phyloP scores from a whole-genome alignment of 2,329 filamentous ascomycete species.

The Apiospora aurea region DNA sequence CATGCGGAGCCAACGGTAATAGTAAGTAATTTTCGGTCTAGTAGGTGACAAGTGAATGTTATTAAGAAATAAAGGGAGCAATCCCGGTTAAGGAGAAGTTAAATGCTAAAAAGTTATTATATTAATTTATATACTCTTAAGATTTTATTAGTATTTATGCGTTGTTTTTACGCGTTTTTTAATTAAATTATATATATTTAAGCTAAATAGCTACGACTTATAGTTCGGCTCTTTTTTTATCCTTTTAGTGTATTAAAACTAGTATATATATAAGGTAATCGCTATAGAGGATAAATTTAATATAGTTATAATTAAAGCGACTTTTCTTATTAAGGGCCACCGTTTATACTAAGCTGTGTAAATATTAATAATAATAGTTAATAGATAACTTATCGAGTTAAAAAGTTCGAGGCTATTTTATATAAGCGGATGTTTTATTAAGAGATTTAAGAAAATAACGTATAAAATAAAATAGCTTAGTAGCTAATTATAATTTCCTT shows the following conservation, averaged over 20 bases:
- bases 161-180: background rate
- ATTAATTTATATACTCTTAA: background rate
- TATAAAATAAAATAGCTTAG: conserved; percentile 10
- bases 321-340: conserved; percentile 9
- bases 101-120: conserved; percentile 7
- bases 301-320: conserved; percentile 1
- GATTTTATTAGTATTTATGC: background rate
- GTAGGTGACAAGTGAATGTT: conserved; percentile 1
- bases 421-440: conserved; percentile 1
- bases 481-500: conserved; percentile 1
- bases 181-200: background rate
- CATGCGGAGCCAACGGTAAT: conserved; percentile 1
- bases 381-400: conserved; percentile 1
- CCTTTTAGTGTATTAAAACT: conserved; percentile 3
- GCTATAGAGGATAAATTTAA: background rate
- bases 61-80: background rate
- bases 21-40: conserved; percentile 2
- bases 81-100: background rate
- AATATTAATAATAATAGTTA: background rate
- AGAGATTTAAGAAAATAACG: background rate
- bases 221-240: conserved; percentile 4
- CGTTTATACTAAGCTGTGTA: conserved; percentile 6
- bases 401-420: background rate
- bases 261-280: background rate
- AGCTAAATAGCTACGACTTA: conserved; percentile 3